A percentile compares a stretch with the other conserved stretches of the same genome.
Conservation (phyloP, 106 monocot genomes). For the Dendrobium catenatum region DNA sequence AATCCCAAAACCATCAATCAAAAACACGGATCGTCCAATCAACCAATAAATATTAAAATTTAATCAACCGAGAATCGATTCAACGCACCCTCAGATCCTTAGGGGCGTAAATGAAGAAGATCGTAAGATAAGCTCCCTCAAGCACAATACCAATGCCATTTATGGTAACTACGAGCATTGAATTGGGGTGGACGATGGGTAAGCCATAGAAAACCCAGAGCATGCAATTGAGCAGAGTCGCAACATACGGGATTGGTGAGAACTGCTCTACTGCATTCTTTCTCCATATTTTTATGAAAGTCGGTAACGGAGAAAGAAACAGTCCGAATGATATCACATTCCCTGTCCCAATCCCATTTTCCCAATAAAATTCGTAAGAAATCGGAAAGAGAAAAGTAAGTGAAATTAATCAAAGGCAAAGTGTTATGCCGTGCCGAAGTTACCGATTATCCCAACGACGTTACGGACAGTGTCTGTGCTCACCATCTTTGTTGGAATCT, state of each 20-base stretch:
- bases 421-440: no score
- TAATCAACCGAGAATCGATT: background rate
- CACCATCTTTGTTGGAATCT: background rate
- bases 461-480: background rate
- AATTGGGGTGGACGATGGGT: slow-evolving; percentile 42
- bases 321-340: slow-evolving; percentile 57
- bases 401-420: background rate
- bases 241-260: slow-evolving; percentile 57
- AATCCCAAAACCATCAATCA: background rate
- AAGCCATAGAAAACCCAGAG: slow-evolving; percentile 63
- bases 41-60: background rate
- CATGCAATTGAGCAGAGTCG: slow-evolving; percentile 50
- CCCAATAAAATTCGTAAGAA: background rate
- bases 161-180: slow-evolving; percentile 52
- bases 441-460: slow-evolving; percentile 13
- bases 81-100: background rate
- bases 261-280: slow-evolving; percentile 44
- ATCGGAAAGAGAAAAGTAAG: background rate
- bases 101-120: slow-evolving; percentile 38
- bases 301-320: slow-evolving; percentile 58
- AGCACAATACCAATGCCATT: slow-evolving; percentile 30
- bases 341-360: slow-evolving; percentile 13
- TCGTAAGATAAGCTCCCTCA: slow-evolving; percentile 26
- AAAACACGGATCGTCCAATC: background rate
- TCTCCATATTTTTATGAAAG: slow-evolving; percentile 34